Conservation (phyloP, 495 filamentous ascomycete genomes). For the Neurospora tetraspora region DNA sequence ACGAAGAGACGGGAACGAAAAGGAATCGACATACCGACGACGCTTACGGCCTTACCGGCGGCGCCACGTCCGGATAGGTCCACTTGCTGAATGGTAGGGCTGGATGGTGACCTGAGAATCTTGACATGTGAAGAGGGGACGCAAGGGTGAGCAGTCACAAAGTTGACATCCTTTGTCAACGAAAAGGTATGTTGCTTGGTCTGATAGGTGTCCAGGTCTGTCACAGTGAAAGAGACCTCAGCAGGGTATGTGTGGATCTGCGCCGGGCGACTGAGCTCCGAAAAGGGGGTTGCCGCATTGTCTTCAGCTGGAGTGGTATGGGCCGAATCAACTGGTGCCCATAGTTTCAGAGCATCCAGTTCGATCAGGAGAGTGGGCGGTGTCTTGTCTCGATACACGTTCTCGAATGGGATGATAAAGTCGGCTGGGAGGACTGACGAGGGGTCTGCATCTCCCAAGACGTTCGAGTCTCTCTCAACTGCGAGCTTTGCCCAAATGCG, state of each 20-base stretch:
- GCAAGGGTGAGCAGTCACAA: conserved; percentile 57
- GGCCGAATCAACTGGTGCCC: conserved; percentile 22
- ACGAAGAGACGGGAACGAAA: neutral
- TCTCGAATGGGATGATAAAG: conserved; percentile 46
- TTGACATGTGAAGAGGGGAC: conserved; percentile 44
- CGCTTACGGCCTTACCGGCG: conserved; percentile 28
- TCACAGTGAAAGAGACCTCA: conserved; percentile 41
- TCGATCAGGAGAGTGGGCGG: conserved; percentile 29
- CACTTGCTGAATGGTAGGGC: conserved; percentile 41
- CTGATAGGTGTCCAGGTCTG: conserved; percentile 23
- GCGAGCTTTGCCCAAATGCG: conserved; percentile 36
- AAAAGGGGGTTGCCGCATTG: conserved; percentile 20
- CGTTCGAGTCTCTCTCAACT: conserved; percentile 41
- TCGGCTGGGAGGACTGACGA: conserved; percentile 43
- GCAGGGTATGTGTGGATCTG: conserved; percentile 40
- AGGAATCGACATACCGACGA: conserved; percentile 24
- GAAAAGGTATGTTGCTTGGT: conserved; percentile 34
- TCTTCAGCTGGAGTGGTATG: conserved; percentile 26
- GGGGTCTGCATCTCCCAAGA: conserved; percentile 40
- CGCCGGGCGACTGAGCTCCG: conserved; percentile 23
- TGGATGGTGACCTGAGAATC: conserved; percentile 37
- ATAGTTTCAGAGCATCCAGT: conserved; percentile 34
- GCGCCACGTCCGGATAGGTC: conserved; percentile 34
- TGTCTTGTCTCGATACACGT: conserved; percentile 32
- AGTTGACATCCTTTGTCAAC: conserved; percentile 53